Percentiles rank a stretch among this genome's conserved stretches.
Evolutionary conservation across 805 yeast species (phyloP).

Genomic region (Sugiyamaella smithiae): DNA sequence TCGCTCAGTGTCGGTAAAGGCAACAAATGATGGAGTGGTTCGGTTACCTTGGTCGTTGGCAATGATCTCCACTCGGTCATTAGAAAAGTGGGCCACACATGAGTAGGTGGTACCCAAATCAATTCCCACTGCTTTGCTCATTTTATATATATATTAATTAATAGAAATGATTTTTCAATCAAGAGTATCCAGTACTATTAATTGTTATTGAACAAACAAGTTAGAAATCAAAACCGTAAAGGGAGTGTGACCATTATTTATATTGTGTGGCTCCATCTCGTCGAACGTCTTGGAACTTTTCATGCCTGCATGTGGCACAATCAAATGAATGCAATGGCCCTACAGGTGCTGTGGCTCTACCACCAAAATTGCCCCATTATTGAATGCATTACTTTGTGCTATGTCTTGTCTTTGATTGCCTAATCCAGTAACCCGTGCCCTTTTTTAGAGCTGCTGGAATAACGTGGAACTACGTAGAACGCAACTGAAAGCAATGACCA

Average conservation of each 20-base stretch:
- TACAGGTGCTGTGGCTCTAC: neutral
- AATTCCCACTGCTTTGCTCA: conserved; percentile 67
- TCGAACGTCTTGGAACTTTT: conserved; percentile 7
- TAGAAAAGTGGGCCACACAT: conserved; percentile 86
- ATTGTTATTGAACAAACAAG: conserved; percentile 1
- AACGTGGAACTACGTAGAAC: conserved; percentile 1
- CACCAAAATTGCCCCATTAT: neutral
- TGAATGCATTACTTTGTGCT: neutral
- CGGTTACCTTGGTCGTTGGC: conserved; percentile 99
- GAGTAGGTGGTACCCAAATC: conserved; percentile 98
- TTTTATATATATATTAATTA: conserved; percentile 24
- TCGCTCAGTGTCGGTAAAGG: conserved; percentile 93
- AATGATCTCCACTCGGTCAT: conserved; percentile 88
- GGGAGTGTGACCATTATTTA: neutral
- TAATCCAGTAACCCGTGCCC: neutral
- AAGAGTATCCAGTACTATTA: neutral
- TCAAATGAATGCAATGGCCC: neutral
- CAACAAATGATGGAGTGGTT: conserved; percentile 96
- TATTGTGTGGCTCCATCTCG: neutral
- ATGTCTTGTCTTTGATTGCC: neutral
- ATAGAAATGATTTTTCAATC: conserved; percentile 1
- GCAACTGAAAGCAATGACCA: conserved; percentile 1
- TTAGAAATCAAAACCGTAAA: neutral
- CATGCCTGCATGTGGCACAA: neutral
- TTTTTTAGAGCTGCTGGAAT: neutral